Base-by-base conservation (phyloP, 148 eudicot genomes). In the Persicaria tinctoria region DNA sequence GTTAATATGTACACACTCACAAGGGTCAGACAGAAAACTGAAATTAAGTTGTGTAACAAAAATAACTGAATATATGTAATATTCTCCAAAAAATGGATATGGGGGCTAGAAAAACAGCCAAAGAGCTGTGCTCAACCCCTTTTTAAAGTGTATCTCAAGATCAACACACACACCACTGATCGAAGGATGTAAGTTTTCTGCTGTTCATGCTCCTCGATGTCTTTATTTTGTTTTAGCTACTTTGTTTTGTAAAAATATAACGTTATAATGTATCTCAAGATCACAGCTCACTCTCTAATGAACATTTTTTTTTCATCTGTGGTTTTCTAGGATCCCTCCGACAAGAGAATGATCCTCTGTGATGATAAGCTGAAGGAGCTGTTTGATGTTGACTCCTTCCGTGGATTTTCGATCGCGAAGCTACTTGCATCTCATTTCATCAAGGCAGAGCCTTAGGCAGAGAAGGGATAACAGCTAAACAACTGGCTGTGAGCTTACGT, bases 281-380 rank as follows among this genome's bases (percentile, higher is more conserved):
- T 63, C 44, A 63, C 9, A 27, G 10, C 68, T 27, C n/a, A 10
- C 32, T 63, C 45, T 63, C 44, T 32, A 38, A 69, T 5, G 50
- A 69, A 9, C 23, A 13, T 46, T n/a, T 60, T 9, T 47, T 74
- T 17, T 51, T 14, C 18, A 20, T 46, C 47, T 46, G 18, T 44
- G 76, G 51, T 76, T 63, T 51, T 82, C 74, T 71, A 84, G 87
- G 87, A 84, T 45, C 87, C 87, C 69, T 82, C 83, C 18, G 85
- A 84, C 78, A 84, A 79, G 79, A 72, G 87, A 79, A 73, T 68
- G 75, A 78, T 84, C 18, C 51, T 84, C 69, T 81, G 83, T 23
- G 84, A 83, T 73, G 83, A 80, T 47, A 84, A 79, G 87, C 81
- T 82, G 55, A 81, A 79, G 68, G 79, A 76, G 54, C 83, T 79